Base-by-base conservation (phyloP, 2,329 filamentous ascomycete genomes). In the Neocucurbitaria cava region DNA sequence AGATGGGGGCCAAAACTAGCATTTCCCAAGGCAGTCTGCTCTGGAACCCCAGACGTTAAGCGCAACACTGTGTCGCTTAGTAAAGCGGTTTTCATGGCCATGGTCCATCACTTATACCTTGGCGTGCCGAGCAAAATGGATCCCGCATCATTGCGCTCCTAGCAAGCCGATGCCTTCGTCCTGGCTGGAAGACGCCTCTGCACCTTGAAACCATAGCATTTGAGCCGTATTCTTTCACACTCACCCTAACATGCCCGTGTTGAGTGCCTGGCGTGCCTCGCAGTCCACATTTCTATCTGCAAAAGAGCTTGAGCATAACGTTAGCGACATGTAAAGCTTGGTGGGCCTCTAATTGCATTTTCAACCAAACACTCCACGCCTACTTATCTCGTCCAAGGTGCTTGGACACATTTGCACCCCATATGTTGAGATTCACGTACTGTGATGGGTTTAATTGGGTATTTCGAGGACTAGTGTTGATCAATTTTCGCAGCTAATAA, bases 1-100 rank as follows among this genome's bases (percentile, higher is more conserved):
- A 28, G 20, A 52, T 62, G 56, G 61, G 59, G 61, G 56, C 56
- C 59, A 33, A 46, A 58, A 52, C 33, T 41, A 6, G 26, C 20
- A 38, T n/a, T 44, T 30, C 30, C 41, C 3, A 43, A 17, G 15
- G 23, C 41, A 36, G 15, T 44, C 40, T 31, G 23, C 21, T 28
- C 23, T 28, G 36, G 15, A 30, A n/a, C 40, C 21, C 24, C 15
- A 28, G 11, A 28, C 17, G 40, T n/a, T n/a, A 17, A n/a, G 15
- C 24, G 21, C 30, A 23, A 26, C 24, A 43, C 13, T 43, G 23
- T 31, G 41, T 26, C 24, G 41, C 41, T 43, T 28, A 28, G 8
- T 4, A 6, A 13, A 10, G 41, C 24, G 20, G 15, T 43, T n/a
- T 9, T 30, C 23, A 42, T 42, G 24, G 41, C 13, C 4, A 40